Evolutionary conservation across 139 green algal species (phyloP), one percentile per base, ranked within the genome.

Genomic region (Haematococcus lacustris): DNA sequence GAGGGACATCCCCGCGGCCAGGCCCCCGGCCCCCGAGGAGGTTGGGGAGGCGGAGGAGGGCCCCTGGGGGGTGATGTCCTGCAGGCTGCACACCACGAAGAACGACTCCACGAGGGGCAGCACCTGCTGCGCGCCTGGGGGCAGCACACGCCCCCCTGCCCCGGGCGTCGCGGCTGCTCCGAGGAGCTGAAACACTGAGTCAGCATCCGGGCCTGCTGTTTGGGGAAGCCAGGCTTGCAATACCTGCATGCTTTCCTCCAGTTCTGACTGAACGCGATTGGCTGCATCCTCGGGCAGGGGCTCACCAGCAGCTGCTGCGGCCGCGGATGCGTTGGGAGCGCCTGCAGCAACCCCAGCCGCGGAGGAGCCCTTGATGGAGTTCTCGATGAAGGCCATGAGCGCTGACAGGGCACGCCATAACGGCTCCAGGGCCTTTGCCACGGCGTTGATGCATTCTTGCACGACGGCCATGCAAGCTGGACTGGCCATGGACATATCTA

Each of bases 41-140:
- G 57, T 40, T 26, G 50, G 5, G 6, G 38, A 51, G 34, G 41
- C 26, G 23, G 60, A 28, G 4, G 37, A 41, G n/a, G 78, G 66
- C 5, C 71, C 68, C 28, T 80, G 40, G 9, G 80, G 82, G 35
- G 83, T 73, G 26, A 78, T 75, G 33, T 78, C 76, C 41, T 80
- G 73, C 61, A 87, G 70, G 40, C 57, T 74, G 78, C 80, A 89
- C 75, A 97, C 79, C 53, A 97, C 83, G 57, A 97, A 97, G 84
- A 97, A 98, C 0, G 86, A 81, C 85, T 98, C 94, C 23, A 98
- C 85, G 41, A 97, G 86, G 1, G 93, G 93, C 64, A 94, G 80
- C 66, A 97, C 80, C 67, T 72, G 67, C 67, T 72, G 67, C 1
- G 87, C 88, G 5, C 83, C 90, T 1, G 86, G 78, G 0, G 93